Percentiles rank a stretch among this genome's conserved stretches.
These are phyloP conservation scores for Fomitopsis pinicola DNA, from an alignment of 1,284 basidiomycete genomes.

Conservation along the genomic window DNA sequence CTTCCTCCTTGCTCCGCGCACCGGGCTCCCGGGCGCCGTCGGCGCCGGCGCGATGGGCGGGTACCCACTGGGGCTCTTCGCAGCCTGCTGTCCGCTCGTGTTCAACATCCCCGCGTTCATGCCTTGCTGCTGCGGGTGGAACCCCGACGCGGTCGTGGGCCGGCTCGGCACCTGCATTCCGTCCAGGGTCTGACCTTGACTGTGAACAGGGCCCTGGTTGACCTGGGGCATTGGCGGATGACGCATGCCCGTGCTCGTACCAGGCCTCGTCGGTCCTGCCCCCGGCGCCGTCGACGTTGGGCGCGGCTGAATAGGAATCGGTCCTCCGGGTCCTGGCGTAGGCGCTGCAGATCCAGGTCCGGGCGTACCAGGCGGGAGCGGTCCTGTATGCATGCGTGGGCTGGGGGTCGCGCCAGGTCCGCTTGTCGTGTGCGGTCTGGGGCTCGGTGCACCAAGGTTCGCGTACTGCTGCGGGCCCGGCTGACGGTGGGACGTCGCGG, in stretches of 20 bases:
- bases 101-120: slow-evolving; percentile 11
- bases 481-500: slow-evolving; percentile 15
- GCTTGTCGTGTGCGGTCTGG: slow-evolving; percentile 1
- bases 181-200: not conserved
- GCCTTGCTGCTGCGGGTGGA: slow-evolving; percentile 19
- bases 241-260: slow-evolving; percentile 18
- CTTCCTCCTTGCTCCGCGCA: slow-evolving; percentile 20
- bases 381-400: not conserved
- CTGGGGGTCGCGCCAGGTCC: not conserved
- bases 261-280: slow-evolving; percentile 16
- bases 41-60: slow-evolving; percentile 26
- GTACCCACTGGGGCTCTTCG: slow-evolving; percentile 15
- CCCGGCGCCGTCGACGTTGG: slow-evolving; percentile 9
- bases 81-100: slow-evolving; percentile 10
- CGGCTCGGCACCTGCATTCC: slow-evolving; percentile 17
- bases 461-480: slow-evolving; percentile 3
- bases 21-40: slow-evolving; percentile 17
- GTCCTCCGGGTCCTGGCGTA: not conserved
- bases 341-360: not conserved
- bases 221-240: not conserved
- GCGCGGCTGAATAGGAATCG: slow-evolving; percentile 21
- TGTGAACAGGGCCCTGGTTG: not conserved
- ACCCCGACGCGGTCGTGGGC: slow-evolving; percentile 18
- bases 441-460: slow-evolving; percentile 1
- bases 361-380: not conserved